Evolutionary conservation across 495 filamentous ascomycete species (phyloP), one percentile per base, ranked within the genome.

Genomic region (Chaetomium fimeti): DNA sequence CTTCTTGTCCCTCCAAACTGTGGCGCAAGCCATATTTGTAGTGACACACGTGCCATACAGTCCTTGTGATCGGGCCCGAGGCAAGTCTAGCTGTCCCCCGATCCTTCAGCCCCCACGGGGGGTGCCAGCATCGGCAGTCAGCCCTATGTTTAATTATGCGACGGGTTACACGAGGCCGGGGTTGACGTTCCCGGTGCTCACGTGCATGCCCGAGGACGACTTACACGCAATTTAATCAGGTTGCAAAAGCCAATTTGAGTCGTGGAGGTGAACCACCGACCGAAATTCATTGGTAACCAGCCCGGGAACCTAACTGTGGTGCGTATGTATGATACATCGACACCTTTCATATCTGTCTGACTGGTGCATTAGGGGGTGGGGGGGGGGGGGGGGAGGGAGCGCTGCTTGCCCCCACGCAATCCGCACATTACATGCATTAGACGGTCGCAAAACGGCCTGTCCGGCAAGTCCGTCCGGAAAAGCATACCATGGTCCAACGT

Each of bases 71-170:
- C 52, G 29, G n/a, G 32, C 16, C 13, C 13, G 20, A 18, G 2
- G 22, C 5, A 16, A 2, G 27, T 13, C 29, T 18, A n/a, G 16
- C 22, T 16, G 16, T n/a, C 52, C 18, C 36, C 52, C 16, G 22
- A 54, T 36, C 52, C 52, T 36, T 25, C 52, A 1, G 27, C 25
- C 52, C 52, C 53, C 53, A 56, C 27, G 53, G 16, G 40, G 53
- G 53, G 51, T n/a, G 3, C n/a, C 51, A 29, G 25, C 27, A 3
- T 32, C 25, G 18, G 13, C 51, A 38, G n/a, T 56, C 53, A 38
- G 53, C 53, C 53, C 29, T n/a, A 40, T 16, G 53, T 13, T 36
- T 24, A 15, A 56, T 40, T 5, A 22, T 40, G 27, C 53, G 11
- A 20, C 53, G 38, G 9, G 53, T 56, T 56, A 56, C 53, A 56